Conservation (phyloP, 2,329 filamentous ascomycete species). For the Clonostachys solani region DNA sequence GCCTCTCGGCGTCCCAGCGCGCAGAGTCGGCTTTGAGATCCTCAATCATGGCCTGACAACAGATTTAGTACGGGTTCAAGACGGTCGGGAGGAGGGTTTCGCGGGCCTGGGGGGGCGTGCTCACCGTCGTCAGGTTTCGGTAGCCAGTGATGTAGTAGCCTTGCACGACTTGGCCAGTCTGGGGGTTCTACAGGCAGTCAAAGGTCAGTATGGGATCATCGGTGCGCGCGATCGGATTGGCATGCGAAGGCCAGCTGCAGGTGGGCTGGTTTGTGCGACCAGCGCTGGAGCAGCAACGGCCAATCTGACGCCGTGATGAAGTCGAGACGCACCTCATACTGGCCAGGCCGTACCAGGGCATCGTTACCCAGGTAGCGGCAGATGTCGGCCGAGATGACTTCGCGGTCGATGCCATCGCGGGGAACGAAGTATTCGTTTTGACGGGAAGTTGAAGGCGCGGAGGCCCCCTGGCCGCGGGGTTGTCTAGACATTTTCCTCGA, state of each 20-base stretch:
- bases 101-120: not conserved
- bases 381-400: conserved; percentile 81
- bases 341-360: conserved; percentile 71
- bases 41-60: conserved; percentile 54
- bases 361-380: conserved; percentile 82
- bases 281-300: too few relatives aligned
- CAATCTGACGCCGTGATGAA: not conserved
- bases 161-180: conserved; percentile 55
- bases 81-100: not conserved
- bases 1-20: conserved; percentile 57
- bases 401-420: conserved; percentile 75
- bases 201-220: conserved; percentile 13
- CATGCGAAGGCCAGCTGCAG: not conserved
- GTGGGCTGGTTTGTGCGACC: too few relatives aligned
- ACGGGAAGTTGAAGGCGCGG: conserved; percentile 33
- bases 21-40: conserved; percentile 59
- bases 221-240: not conserved
- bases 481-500: conserved; percentile 26
- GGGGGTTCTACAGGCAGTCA: conserved; percentile 38
- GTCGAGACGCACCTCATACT: conserved; percentile 56
- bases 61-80: conserved; percentile 2
- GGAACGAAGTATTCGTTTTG: conserved; percentile 80
- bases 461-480: conserved; percentile 27
- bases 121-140: conserved; percentile 73
- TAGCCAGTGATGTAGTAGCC: conserved; percentile 79